A percentile compares a stretch with the other conserved stretches of the same genome.
Conservation (phyloP, 2,329 filamentous ascomycete species). For the Venturia carpophila region DNA sequence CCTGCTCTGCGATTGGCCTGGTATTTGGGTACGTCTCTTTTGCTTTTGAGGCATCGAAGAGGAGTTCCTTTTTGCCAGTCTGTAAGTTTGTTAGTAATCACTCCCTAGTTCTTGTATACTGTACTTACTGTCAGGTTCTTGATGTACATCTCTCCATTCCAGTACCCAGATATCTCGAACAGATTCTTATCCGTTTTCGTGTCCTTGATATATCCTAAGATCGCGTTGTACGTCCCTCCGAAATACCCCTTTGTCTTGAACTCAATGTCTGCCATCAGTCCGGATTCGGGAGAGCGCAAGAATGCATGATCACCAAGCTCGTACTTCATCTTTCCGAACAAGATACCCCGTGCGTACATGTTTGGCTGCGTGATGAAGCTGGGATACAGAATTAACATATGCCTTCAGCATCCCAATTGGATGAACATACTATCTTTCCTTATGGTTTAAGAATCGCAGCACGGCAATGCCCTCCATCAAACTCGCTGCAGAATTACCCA, state of each 20-base stretch:
- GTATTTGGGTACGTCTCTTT: conserved; percentile 67
- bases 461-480: conserved; percentile 97
- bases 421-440: conserved; percentile 73
- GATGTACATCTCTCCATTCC: conserved; percentile 92
- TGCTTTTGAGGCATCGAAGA: conserved; percentile 78
- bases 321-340: conserved; percentile 99
- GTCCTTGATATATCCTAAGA: conserved; percentile 84
- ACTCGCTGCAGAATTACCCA: conserved; percentile 95
- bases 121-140: conserved; percentile 65
- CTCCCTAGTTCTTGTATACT: neutral
- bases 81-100: conserved; percentile 31
- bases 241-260: conserved; percentile 99
- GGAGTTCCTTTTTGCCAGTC: conserved; percentile 81
- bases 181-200: conserved; percentile 77
- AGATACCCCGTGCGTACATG: conserved; percentile 95
- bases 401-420: neutral
- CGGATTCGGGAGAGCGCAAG: conserved; percentile 80
- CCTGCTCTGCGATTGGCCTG: conserved; percentile 77
- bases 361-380: conserved; percentile 94
- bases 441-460: conserved; percentile 71
- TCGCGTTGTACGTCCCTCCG: conserved; percentile 90
- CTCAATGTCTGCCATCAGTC: conserved; percentile 82
- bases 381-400: conserved; percentile 2
- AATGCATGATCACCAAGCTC: conserved; percentile 95
- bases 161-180: conserved; percentile 87